A percentile compares a stretch with the other conserved stretches of the same genome.
Conservation (phyloP, 371 early-diverging fungal species). For the Zancudomyces culisetae region DNA sequence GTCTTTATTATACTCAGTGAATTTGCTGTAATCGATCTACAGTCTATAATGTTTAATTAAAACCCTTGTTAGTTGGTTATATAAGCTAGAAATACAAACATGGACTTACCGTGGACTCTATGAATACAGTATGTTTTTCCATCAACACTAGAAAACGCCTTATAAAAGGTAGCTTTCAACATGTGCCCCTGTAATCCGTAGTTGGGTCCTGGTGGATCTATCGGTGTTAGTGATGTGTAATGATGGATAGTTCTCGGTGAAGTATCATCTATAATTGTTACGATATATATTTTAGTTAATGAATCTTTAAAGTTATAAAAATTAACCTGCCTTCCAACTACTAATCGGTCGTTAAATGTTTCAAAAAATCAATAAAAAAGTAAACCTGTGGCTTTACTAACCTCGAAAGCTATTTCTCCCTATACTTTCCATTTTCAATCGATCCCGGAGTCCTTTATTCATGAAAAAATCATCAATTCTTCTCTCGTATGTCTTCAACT, state of each 20-base stretch:
- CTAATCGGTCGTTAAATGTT: background rate
- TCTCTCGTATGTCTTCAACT: background rate
- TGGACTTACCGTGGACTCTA: slow-evolving; percentile 44
- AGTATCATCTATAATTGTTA: background rate
- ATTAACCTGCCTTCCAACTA: background rate
- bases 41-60: background rate
- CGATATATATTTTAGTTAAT: background rate
- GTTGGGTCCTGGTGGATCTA: background rate
- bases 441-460: background rate
- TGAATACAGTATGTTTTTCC: slow-evolving; percentile 64
- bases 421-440: background rate
- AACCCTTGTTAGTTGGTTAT: background rate
- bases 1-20: slow-evolving; percentile 64
- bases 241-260: background rate
- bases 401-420: background rate
- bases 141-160: slow-evolving; percentile 60
- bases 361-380: background rate
- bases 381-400: too few species aligned
- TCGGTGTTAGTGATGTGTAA: slow-evolving; percentile 1
- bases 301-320: background rate
- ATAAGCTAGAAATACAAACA: background rate
- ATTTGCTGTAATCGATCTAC: slow-evolving; percentile 4
- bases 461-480: background rate
- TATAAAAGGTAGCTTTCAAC: slow-evolving; percentile 11
- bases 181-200: background rate